phyloP scores from a whole-genome alignment of 1,139 yeast genomes.

The Pichia sp. region DNA sequence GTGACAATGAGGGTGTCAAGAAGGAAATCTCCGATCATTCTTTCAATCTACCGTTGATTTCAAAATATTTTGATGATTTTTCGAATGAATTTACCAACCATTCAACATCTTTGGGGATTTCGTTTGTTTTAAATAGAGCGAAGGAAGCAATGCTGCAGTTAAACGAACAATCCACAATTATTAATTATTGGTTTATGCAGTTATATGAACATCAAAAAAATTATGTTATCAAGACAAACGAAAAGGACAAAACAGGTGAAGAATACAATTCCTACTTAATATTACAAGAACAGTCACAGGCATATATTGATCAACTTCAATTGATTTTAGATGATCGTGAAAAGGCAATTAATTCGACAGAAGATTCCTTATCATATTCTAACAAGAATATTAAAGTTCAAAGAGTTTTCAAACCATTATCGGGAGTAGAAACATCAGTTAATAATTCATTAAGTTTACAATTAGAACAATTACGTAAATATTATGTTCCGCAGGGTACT shows the following conservation, averaged over 20 bases:
- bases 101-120: conserved; percentile 14
- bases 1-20: background rate
- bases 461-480: conserved; percentile 32
- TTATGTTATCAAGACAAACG: conserved; percentile 34
- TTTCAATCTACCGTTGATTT: conserved; percentile 5
- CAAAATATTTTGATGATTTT: background rate
- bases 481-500: conserved; percentile 31
- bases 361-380: conserved; percentile 19
- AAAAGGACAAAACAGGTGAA: conserved; percentile 49
- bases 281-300: conserved; percentile 65
- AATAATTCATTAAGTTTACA: conserved; percentile 11
- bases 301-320: conserved; percentile 57
- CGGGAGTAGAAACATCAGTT: too few relatives aligned
- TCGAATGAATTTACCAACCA: conserved; percentile 8
- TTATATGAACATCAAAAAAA: conserved; percentile 41
- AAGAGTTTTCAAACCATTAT: conserved; percentile 1
- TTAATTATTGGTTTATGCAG: conserved; percentile 50
- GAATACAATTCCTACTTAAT: conserved; percentile 72
- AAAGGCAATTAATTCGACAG: conserved; percentile 34
- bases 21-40: too few relatives aligned
- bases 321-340: conserved; percentile 53
- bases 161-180: conserved; percentile 50
- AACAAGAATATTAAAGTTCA: background rate
- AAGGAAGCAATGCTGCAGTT: conserved; percentile 33
- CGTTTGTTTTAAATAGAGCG: conserved; percentile 13